phyloP scores from a whole-genome alignment of 2,329 filamentous ascomycete species.

The Dothistroma pini region DNA sequence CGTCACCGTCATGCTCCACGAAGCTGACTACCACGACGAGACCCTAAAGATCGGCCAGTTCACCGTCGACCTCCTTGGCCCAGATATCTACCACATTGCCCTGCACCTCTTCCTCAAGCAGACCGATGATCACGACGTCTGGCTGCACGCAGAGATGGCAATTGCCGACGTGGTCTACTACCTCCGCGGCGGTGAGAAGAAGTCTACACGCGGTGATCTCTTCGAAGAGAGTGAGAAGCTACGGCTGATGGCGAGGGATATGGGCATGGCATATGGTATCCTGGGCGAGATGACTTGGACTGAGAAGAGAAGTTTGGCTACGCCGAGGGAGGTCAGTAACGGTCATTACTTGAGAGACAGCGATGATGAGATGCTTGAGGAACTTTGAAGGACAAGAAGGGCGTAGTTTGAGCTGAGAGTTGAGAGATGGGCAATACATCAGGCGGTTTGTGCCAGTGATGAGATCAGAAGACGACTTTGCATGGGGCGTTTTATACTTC shows the following conservation, averaged over 20 bases:
- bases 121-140: background rate
- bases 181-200: slow-evolving; percentile 1
- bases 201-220: background rate
- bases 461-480: background rate
- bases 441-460: background rate
- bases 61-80: slow-evolving; percentile 3
- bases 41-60: slow-evolving; percentile 1
- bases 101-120: background rate
- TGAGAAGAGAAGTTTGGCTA: background rate
- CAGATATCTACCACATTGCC: background rate
- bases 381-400: background rate
- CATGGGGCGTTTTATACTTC: background rate
- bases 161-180: slow-evolving; percentile 1
- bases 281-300: background rate
- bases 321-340: background rate
- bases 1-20: background rate
- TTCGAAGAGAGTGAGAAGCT: slow-evolving; percentile 1
- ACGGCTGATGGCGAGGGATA: background rate
- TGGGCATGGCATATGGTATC: background rate
- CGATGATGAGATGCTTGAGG: background rate
- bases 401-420: background rate
- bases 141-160: background rate
- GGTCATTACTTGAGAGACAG: background rate
- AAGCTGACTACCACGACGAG: background rate
- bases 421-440: background rate